Evolutionary conservation across 2,329 filamentous ascomycete genomes (phyloP), one percentile per base, ranked within the genome.

Genomic region (Lachnellula willkommii): DNA sequence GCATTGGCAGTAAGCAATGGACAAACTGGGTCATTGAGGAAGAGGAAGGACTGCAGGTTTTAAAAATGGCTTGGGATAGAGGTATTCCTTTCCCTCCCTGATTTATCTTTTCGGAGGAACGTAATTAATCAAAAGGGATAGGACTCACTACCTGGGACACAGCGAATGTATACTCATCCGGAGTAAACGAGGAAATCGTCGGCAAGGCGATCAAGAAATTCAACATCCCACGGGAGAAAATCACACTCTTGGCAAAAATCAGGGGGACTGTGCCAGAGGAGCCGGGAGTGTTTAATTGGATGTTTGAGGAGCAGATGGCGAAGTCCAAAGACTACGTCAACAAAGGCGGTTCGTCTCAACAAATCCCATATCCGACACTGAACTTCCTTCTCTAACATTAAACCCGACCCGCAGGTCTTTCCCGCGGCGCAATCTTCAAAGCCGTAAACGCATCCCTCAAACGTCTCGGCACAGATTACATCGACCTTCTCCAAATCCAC

Each of bases 381-480:
- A 20, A 20, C 20, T 20, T 20, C n/a, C 20, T 45, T n/a, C 15
- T 5, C 42, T 45, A 14, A 24, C 39, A 5, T 17, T 14, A 15
- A 40, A 20, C 14, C 42, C 9, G 2, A 22, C n/a, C 17, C 9
- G 20, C 20, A 46, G 84, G 85, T 0, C 71, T 88, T 22, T 83
- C 79, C 15, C 75, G 85, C 48, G 81, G 80, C 62, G 79, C 83
- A 53, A 83, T 88, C 60, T 82, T 88, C 64, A 79, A 84, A 60
- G 81, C 83, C 0, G 84, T 88, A 3, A 78, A 87, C n/a, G 77
- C 75, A 40, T 83, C 79, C 50, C 70, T 83, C 2, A 70, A 74
- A 55, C 70, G 81, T 17, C 71, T 85, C 28, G 78, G 76, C 17
- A 82, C 77, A 2, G 62, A 71, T 1, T 84, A 85, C 67, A 79